These are phyloP conservation scores for Ammopiptanthus mongolicus DNA, from an alignment of 306 rosid genomes.

Conservation along the genomic window DNA sequence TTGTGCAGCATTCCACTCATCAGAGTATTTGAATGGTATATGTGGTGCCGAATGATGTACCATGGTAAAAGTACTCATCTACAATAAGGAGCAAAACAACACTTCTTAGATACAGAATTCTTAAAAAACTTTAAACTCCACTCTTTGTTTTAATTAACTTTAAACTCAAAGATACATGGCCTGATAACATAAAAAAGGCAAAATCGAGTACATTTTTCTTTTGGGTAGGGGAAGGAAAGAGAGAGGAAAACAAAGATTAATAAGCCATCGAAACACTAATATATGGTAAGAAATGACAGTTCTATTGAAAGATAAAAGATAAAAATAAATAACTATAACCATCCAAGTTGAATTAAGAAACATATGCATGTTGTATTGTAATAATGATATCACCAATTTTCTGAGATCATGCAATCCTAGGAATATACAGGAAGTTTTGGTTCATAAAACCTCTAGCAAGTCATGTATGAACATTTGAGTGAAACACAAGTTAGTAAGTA, in stretches of 20 bases:
- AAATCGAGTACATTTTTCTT: not conserved
- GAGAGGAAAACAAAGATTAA: not conserved
- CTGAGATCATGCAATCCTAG: conserved; percentile 1
- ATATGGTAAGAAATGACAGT: not conserved
- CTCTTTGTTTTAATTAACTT: not conserved
- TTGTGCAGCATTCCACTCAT: conserved; percentile 88
- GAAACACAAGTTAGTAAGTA: not conserved
- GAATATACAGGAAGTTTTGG: not conserved
- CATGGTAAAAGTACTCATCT: conserved; percentile 99
- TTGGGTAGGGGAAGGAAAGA: not conserved
- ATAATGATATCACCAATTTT: not conserved
- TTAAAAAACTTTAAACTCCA: too few relatives aligned
- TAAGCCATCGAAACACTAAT: not conserved
- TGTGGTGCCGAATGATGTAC: conserved; percentile 98
- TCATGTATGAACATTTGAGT: not conserved
- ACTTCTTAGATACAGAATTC: conserved; percentile 16
- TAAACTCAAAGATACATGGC: not conserved
- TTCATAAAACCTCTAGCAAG: not conserved
- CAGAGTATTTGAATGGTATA: conserved; percentile 79
- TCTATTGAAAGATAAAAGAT: not conserved
- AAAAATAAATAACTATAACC: too few relatives aligned
- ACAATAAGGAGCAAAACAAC: conserved; percentile 9
- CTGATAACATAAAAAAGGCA: too few relatives aligned
- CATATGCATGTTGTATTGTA: not conserved
- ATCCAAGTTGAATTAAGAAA: too few relatives aligned